Percentiles rank a stretch among this genome's conserved stretches.
These are phyloP conservation scores for Wakefieldia striispora DNA, from an alignment of 768 basidiomycete species.

Conservation along the genomic window DNA sequence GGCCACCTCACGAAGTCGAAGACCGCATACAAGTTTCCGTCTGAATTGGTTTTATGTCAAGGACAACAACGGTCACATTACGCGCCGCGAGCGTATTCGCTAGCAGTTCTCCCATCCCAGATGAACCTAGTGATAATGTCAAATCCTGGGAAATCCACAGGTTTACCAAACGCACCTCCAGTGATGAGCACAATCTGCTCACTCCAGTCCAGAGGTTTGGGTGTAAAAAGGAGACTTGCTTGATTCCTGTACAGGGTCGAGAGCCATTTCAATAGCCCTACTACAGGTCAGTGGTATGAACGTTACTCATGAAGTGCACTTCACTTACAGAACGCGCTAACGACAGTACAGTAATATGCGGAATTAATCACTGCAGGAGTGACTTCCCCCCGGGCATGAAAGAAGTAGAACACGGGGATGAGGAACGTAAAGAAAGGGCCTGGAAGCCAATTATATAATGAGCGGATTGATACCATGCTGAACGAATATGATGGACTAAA, in stretches of 20 bases:
- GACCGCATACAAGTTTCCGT: slow-evolving; percentile 67
- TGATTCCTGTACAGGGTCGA: slow-evolving; percentile 77
- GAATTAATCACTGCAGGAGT: slow-evolving; percentile 53
- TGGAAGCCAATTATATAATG: slow-evolving; percentile 27
- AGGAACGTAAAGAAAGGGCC: slow-evolving; percentile 86
- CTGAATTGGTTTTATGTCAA: slow-evolving; percentile 77
- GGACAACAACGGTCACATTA: slow-evolving; percentile 79
- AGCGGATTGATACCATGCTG: neutral
- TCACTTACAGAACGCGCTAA: slow-evolving; percentile 68
- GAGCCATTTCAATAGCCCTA: slow-evolving; percentile 70
- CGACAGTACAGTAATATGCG: slow-evolving; percentile 51
- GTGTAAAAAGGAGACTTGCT: slow-evolving; percentile 58
- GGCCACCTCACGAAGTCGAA: neutral
- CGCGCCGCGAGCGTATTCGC: slow-evolving; percentile 84
- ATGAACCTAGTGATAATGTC: slow-evolving; percentile 56
- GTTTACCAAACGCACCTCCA: slow-evolving; percentile 58
- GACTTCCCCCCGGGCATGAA: slow-evolving; percentile 57
- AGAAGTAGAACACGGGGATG: slow-evolving; percentile 74
- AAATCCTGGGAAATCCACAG: neutral
- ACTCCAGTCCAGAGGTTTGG: slow-evolving; percentile 72
- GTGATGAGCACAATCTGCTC: slow-evolving; percentile 90
- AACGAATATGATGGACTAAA: slow-evolving; percentile 59
- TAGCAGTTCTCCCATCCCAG: slow-evolving; percentile 85
- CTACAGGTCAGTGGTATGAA: slow-evolving; percentile 5
- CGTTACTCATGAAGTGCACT: neutral